Evolutionary conservation across 345 rosid genomes (phyloP), one percentile per base, ranked within the genome.

Genomic region (Bruguiera sexangula): DNA sequence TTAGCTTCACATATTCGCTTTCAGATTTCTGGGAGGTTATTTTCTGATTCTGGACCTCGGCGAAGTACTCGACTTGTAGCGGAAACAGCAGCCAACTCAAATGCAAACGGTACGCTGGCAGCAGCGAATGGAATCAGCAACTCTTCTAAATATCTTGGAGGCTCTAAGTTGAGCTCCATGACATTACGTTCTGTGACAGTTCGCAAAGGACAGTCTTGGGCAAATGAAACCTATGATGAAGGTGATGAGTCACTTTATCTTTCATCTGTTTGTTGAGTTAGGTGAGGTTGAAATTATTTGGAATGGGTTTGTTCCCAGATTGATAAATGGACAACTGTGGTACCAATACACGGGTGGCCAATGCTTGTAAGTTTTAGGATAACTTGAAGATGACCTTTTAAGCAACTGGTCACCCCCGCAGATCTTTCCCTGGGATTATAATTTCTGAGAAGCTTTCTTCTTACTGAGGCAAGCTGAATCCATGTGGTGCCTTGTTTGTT

Each of bases 11-110:
- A 1, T 34, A 34, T 79, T 56, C 50, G 8, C 61, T 74, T 80
- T 74, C 79, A 92, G 99, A 92, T 95, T 66, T 95, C 99, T 64
- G 99, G 99, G 75, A 89, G 99, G 80, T 76, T 95, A 71, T 95
- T 95, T 81, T 84, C 97, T 71, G 99, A 95, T 87, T 91, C 96
- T 81, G 94, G 92, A 73, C 91, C 97, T 55, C 86, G 97, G 57
- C 79, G 97, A 78, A 87, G 92, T 81, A 84, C 89, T 22, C 89
- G 97, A 74, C 92, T 92, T 57, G 84, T 92, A 76, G 86, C 81
- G 52, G 98, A 92, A 79, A 75, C 86, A 73, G 89, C 86, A 59
- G 80, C 79, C 52, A 84, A 83, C 77, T 72, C 82, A 56, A 89
- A 85, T 71, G 32, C 85, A 57, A 84, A 76, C 80, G 76, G 76